Base-by-base conservation (phyloP, 2,329 filamentous ascomycete species). In the Helminthosporium solani region DNA sequence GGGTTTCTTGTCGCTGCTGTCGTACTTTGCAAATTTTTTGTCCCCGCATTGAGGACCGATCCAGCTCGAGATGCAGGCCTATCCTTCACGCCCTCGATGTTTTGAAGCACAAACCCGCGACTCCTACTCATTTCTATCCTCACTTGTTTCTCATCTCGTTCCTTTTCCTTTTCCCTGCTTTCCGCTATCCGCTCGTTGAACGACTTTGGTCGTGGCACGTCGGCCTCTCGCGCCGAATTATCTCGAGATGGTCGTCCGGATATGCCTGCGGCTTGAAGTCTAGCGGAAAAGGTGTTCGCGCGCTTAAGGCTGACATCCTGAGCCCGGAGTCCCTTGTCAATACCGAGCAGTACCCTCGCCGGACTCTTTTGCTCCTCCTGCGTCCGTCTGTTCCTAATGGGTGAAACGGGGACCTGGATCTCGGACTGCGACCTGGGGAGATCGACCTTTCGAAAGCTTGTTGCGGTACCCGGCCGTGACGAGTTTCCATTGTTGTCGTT, bases 151-250 rank as follows among this genome's bases (percentile, higher is more conserved):
- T 71, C 73, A 46, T 75, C 66, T 18, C 68, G 67, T 46, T 73
- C 69, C 33, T 70, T 68, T 14, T 73, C 71, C 34, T 69, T 68
- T 19, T 58, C 57, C 47, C 73, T 82, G 30, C 84, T 85, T 40
- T 88, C 83, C 1, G 88, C 85, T 50, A 99, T 81, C 37, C 91
- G 80, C 68, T 97, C 90, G 63, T 88, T 96, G 70, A 97, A 99
- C 44, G 83, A 78, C 58, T 83, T 85, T 44, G 56, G 61, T 40
- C 57, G 58, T 1, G 68, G 63, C 5, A 54, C 41, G 18, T 59
- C 64, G 9, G 40, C 30, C 4, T 45, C 40, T n/a, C 50, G 47
- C 2, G 56, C 47, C 2, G 82, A 77, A 54, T 80, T 83, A 8
- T 60, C 14, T n/a, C 63, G 56, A 2, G 60, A 55, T 15, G 58